A percentile compares a stretch with the other conserved stretches of the same genome.
Evolutionary conservation across 2,329 filamentous ascomycete genomes (phyloP).

Genomic region (Helminthosporium solani): DNA sequence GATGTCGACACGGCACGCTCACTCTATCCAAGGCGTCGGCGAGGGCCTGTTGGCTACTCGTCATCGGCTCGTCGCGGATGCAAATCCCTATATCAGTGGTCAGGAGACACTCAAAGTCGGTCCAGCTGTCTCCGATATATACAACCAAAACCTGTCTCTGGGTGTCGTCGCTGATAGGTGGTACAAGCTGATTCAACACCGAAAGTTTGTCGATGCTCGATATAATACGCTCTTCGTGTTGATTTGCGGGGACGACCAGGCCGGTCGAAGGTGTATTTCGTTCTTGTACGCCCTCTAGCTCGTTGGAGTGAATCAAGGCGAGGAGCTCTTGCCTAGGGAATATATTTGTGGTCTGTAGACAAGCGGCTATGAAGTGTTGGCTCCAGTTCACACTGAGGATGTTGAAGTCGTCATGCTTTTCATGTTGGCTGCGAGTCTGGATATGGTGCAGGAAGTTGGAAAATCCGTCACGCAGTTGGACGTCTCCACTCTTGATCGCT

Average conservation of each 20-base stretch:
- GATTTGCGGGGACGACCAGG: conserved; percentile 10
- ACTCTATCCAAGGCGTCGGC: background rate
- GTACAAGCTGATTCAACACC: conserved; percentile 21
- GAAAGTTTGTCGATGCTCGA: conserved; percentile 47
- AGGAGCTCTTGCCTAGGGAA: background rate
- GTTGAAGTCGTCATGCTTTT: conserved; percentile 17
- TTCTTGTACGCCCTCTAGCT: conserved; percentile 22
- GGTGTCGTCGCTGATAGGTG: too few species aligned
- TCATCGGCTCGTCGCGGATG: conserved; percentile 35
- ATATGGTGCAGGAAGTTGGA: conserved; percentile 31
- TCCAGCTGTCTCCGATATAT: conserved; percentile 52
- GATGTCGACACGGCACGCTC: background rate
- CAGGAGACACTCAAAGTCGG: conserved; percentile 49
- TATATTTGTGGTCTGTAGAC: conserved; percentile 15
- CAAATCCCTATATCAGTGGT: conserved; percentile 51
- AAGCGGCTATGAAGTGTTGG: conserved; percentile 42
- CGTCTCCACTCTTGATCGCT: conserved; percentile 29
- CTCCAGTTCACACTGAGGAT: conserved; percentile 54
- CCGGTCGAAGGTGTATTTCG: conserved; percentile 18
- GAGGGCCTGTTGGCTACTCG: background rate
- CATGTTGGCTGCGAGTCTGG: background rate
- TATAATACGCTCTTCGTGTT: conserved; percentile 22
- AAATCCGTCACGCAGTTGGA: conserved; percentile 44
- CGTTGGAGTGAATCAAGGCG: conserved; percentile 20
- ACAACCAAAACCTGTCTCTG: conserved; percentile 28